Evolutionary conservation across 306 rosid species (phyloP), one percentile per base, ranked within the genome.

Genomic region (Sphenostylis stenocarpa): DNA sequence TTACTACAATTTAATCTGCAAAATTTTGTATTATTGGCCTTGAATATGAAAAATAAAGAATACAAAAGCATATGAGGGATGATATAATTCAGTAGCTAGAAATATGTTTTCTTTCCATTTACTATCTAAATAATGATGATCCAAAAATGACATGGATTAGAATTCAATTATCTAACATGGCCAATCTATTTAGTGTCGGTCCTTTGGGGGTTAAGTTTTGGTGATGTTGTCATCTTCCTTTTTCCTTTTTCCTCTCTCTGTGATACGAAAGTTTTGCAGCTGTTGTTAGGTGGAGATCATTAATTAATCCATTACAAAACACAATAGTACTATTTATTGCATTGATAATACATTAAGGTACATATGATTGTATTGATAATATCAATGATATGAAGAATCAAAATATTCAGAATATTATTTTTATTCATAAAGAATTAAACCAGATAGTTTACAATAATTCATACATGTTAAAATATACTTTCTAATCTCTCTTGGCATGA

Each of bases 171-270:
- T 7, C 15, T 62, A 21, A 33, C 47, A 62, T 33, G 45, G 47
- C 47, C 45, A 1, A 19, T 14, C 26, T 33, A n/a, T 60, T 61
- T 31, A 16, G 24, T 61, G 21, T 31, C 44, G 44, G 67, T 61
- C 24, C 67, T 19, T 63, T 17, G 69, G 47, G 47, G 69, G 26
- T 63, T 63, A 34, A 63, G 47, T 36, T 63, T 63, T 62, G 68
- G 45, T 62, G 45, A 62, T 62, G 68, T 8, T 62, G 39, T 58
- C 31, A 14, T 34, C 24, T n/a, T 62, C 0, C 23, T 29, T 31
- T 8, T 29, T 31, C 14, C 8, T 16, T 4, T 61, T 29, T 28
- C 21, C 26, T n/a, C 67, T 4, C 23, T 2, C 43, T 44, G 31
- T 58, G 17, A 28, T 29, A 29, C n/a, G 45, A 34, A 62, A 33